Percentiles rank a stretch among this genome's conserved stretches.
Evolutionary conservation across 495 filamentous ascomycete genomes (phyloP).

Genomic region (Rusavskia elegans): DNA sequence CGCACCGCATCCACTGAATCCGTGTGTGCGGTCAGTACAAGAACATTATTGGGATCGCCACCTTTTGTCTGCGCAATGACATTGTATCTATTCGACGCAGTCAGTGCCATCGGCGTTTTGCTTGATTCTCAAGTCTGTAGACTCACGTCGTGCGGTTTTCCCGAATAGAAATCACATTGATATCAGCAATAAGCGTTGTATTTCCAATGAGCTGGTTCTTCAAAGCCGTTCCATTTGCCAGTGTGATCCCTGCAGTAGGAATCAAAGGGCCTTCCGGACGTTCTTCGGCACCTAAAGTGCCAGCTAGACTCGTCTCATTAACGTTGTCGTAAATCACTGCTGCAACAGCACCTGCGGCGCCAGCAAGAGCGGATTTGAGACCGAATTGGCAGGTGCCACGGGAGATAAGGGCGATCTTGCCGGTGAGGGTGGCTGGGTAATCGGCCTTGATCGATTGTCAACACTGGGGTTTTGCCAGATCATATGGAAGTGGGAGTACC

Average conservation of each 20-base stretch:
- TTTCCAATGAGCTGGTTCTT: slow-evolving; percentile 24
- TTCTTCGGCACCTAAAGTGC: slow-evolving; percentile 37
- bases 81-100: slow-evolving; percentile 26
- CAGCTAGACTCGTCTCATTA: slow-evolving; percentile 25
- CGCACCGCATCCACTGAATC: slow-evolving; percentile 46
- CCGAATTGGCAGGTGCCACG: slow-evolving; percentile 48
- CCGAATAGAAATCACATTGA: slow-evolving; percentile 22
- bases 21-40: slow-evolving; percentile 48
- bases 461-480: neutral
- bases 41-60: slow-evolving; percentile 47
- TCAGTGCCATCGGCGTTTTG: neutral
- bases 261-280: slow-evolving; percentile 30
- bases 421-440: slow-evolving; percentile 34
- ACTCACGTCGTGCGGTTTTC: slow-evolving; percentile 29
- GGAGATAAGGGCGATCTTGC: slow-evolving; percentile 44
- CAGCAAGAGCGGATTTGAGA: slow-evolving; percentile 41
- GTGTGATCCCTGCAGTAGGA: slow-evolving; percentile 36
- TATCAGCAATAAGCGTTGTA: slow-evolving; percentile 13
- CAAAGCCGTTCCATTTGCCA: slow-evolving; percentile 33
- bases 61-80: slow-evolving; percentile 51
- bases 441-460: slow-evolving; percentile 19
- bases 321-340: slow-evolving; percentile 53
- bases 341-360: slow-evolving; percentile 40
- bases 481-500: neutral
- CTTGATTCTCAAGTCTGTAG: neutral